A percentile compares a stretch with the other conserved stretches of the same genome.
Conservation (phyloP, 257 asterid species). For the Ocimum tenuiflorum region DNA sequence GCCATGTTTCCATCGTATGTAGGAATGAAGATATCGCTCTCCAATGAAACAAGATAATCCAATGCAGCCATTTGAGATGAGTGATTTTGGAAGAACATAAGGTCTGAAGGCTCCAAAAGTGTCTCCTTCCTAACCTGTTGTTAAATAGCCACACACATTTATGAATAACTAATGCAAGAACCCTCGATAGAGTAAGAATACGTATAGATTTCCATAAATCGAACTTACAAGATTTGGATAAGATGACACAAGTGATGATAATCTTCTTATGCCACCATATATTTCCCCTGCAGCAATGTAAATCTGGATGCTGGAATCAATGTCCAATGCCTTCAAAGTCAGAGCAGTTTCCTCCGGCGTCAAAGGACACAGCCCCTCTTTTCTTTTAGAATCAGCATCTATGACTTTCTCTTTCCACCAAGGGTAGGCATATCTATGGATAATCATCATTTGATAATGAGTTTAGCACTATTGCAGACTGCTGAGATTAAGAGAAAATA, state of each 20-base stretch:
- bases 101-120: constrained; percentile 70
- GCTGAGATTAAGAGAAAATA: neutral
- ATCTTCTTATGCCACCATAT: constrained; percentile 77
- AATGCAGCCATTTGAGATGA: constrained; percentile 99
- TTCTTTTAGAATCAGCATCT: constrained; percentile 79
- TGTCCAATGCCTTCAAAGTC: constrained; percentile 64
- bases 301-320: constrained; percentile 65
- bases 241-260: constrained; percentile 54
- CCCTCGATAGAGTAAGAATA: neutral
- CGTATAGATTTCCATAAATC: neutral
- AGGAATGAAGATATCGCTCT: no score
- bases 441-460: constrained; percentile 11
- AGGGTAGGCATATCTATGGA: constrained; percentile 76
- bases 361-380: constrained; percentile 88
- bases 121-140: constrained; percentile 92
- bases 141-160: neutral
- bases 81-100: constrained; percentile 80
- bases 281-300: constrained; percentile 98
- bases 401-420: constrained; percentile 99
- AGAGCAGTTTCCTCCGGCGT: constrained; percentile 98
- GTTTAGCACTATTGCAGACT: neutral
- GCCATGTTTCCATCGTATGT: no score
- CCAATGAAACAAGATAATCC: constrained; percentile 78
- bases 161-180: constrained; percentile 1
- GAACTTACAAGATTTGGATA: constrained; percentile 77